A percentile compares a stretch with the other conserved stretches of the same genome.
Conservation (phyloP, 2,329 filamentous ascomycete genomes). For the Pleoardoris graminearum region DNA sequence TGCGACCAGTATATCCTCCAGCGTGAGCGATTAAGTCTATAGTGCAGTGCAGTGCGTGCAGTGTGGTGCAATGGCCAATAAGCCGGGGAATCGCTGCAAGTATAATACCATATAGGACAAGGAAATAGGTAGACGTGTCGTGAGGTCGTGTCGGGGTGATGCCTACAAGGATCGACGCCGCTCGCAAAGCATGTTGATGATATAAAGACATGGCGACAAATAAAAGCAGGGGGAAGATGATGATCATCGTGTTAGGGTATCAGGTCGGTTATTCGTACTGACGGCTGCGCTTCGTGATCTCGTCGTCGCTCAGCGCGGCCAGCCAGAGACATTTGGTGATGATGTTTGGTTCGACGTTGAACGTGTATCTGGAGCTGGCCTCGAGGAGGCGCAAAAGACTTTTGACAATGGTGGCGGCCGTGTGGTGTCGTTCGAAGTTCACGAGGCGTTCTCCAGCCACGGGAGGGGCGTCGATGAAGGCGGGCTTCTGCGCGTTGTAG, state of each 20-base stretch:
- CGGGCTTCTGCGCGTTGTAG: conserved; percentile 78
- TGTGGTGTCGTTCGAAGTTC: conserved; percentile 82
- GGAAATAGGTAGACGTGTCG: conserved; percentile 23
- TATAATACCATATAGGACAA: conserved; percentile 21
- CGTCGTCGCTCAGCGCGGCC: conserved; percentile 73
- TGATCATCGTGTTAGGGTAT: conserved; percentile 12
- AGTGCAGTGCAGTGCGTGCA: neutral
- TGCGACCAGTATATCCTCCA: conserved; percentile 14
- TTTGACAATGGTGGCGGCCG: conserved; percentile 76
- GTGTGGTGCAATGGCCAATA: conserved; percentile 15
- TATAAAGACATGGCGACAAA: neutral
- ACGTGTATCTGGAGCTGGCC: conserved; percentile 73
- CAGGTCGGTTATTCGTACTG: conserved; percentile 31
- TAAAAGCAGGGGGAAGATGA: neutral
- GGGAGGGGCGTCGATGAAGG: conserved; percentile 70
- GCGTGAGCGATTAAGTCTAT: conserved; percentile 40
- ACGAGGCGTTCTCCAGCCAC: conserved; percentile 64
- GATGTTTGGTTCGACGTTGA: conserved; percentile 74
- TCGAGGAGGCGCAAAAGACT: conserved; percentile 77
- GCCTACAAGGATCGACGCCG: neutral
- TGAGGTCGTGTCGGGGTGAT: conserved; percentile 29
- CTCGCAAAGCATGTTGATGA: conserved; percentile 3
- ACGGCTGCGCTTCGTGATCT: conserved; percentile 57
- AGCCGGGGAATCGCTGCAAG: conserved; percentile 20
- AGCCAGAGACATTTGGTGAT: conserved; percentile 86